phyloP scores from a whole-genome alignment of 2,329 filamentous ascomycete species.

The Penicillium brasilianum region DNA sequence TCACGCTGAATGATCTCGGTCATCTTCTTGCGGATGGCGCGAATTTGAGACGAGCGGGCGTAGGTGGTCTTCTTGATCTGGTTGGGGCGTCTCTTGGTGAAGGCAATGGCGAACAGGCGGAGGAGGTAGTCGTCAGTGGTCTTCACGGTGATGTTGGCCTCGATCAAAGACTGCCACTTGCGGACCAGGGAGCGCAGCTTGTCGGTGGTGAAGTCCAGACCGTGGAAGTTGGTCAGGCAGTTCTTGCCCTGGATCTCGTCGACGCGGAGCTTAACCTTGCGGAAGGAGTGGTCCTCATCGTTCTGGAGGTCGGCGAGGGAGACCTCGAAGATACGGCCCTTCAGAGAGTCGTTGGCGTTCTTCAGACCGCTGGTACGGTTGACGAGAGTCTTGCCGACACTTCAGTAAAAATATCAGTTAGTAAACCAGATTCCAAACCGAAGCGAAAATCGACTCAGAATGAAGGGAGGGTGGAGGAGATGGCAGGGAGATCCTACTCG shows the following conservation, averaged over 20 bases:
- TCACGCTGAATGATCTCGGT: constrained; percentile 97
- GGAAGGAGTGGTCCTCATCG: constrained; percentile 99
- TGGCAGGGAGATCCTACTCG: constrained; percentile 72
- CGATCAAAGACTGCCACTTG: constrained; percentile 99
- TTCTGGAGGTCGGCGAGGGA: constrained; percentile 99
- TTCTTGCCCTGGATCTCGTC: constrained; percentile 99
- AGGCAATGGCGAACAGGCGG: constrained; percentile 97
- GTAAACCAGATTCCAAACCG: constrained; percentile 5
- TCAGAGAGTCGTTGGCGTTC: constrained; percentile 99
- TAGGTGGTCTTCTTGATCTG: constrained; percentile 99
- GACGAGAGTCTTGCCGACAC: constrained; percentile 99
- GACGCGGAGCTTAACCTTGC: constrained; percentile 98
- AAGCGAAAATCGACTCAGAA: constrained; percentile 9
- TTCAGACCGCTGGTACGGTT: constrained; percentile 99
- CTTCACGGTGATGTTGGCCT: constrained; percentile 99
- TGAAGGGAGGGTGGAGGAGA: not conserved
- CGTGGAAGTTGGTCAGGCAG: constrained; percentile 99
- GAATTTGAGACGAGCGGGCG: constrained; percentile 94
- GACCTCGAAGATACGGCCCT: constrained; percentile 98
- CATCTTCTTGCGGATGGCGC: constrained; percentile 99
- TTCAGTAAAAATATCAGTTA: constrained; percentile 50
- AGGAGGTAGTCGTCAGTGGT: constrained; percentile 99
- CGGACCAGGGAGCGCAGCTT: constrained; percentile 98
- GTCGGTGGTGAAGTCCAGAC: constrained; percentile 99
- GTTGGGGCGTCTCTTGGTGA: constrained; percentile 99